Percentiles rank a stretch among this genome's conserved stretches.
Evolutionary conservation across 2,329 filamentous ascomycete species (phyloP).

Genomic region (Exophiala lecanii-corni): DNA sequence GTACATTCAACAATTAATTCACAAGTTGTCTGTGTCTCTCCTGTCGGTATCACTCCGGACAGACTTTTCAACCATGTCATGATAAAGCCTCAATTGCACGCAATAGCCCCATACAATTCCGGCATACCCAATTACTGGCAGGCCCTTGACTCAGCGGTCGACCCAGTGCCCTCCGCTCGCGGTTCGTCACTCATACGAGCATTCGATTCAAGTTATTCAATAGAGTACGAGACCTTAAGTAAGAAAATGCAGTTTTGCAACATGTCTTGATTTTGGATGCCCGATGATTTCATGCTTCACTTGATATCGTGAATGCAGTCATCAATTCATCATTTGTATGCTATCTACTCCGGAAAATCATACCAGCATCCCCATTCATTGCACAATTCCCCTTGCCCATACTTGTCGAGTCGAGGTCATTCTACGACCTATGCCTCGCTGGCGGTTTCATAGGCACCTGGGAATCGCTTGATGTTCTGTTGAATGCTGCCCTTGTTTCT

Average conservation of each 20-base stretch:
- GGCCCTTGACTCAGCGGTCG: not conserved
- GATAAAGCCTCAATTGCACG: not conserved
- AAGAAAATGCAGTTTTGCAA: too few relatives aligned
- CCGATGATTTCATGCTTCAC: too few relatives aligned
- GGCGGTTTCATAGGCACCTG: slow-evolving; percentile 64
- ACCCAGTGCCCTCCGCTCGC: too few relatives aligned
- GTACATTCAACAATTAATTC: too few relatives aligned
- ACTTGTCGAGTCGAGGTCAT: not conserved
- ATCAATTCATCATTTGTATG: not conserved
- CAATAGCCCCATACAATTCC: slow-evolving; percentile 6
- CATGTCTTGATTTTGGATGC: too few relatives aligned
- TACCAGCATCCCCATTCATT: not conserved
- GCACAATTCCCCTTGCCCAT: not conserved
- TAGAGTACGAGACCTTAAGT: too few relatives aligned
- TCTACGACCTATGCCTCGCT: slow-evolving; percentile 39
- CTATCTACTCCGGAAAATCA: not conserved
- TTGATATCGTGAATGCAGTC: too few relatives aligned
- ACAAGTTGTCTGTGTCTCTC: too few relatives aligned
- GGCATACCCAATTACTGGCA: not conserved
- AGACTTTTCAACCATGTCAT: too few relatives aligned
- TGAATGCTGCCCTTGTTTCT: slow-evolving; percentile 82
- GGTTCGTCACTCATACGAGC: too few relatives aligned
- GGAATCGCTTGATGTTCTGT: slow-evolving; percentile 91
- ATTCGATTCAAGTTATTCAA: too few relatives aligned
- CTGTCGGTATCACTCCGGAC: too few relatives aligned